These are phyloP conservation scores for Apium graveolens DNA, from an alignment of 129 eudicot species.

Conservation along the genomic window DNA sequence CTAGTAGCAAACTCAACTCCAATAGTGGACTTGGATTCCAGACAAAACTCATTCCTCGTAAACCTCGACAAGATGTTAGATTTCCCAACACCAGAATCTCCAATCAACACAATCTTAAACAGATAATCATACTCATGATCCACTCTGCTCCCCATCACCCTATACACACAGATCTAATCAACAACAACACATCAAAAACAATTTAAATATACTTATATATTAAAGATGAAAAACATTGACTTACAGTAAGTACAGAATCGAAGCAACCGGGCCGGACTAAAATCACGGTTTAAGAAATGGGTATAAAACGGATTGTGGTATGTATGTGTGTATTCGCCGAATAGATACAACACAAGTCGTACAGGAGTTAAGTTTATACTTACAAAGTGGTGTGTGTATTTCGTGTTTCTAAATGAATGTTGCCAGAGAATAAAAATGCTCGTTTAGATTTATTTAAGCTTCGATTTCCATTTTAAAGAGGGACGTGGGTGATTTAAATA, in stretches of 20 bases:
- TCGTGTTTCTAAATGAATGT: neutral
- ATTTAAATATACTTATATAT: neutral
- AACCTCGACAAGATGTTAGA: conserved; percentile 2
- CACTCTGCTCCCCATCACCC: conserved; percentile 8
- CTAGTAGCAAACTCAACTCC: conserved; percentile 10
- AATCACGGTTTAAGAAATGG: neutral
- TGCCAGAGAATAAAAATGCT: neutral
- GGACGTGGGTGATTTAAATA: neutral
- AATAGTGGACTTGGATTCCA: conserved; percentile 9
- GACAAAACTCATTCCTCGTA: conserved; percentile 7
- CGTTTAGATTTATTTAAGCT: neutral
- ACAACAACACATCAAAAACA: neutral
- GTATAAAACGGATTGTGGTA: neutral
- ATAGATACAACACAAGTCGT: neutral
- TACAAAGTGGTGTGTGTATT: neutral
- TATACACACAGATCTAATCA: conserved; percentile 1
- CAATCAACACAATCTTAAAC: conserved; percentile 9
- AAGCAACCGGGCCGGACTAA: neutral
- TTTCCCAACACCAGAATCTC: conserved; percentile 9
- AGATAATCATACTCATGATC: conserved; percentile 7
- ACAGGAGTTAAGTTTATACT: neutral
- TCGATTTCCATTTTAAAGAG: neutral
- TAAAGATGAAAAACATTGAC: neutral
- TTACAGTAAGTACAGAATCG: neutral
- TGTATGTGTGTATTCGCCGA: neutral